Evolutionary conservation across 768 basidiomycete species (phyloP), one percentile per base, ranked within the genome.

Genomic region (Sporobolomyces roseus): DNA sequence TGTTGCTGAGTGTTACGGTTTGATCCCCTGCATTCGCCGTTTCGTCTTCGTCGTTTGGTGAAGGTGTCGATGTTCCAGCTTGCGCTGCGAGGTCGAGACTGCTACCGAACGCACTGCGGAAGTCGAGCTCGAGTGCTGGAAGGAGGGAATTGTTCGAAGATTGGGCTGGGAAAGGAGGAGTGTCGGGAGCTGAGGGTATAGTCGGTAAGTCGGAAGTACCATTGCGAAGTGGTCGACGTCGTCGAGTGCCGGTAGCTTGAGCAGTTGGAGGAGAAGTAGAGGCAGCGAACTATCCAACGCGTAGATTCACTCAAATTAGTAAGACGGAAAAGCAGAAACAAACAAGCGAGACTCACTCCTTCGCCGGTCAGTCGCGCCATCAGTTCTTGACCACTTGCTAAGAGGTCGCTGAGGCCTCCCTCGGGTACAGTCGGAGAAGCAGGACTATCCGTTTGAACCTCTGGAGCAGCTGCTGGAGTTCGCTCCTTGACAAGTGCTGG

Each of bases 351-450:
- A 63, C 68, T 43, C 25, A 69, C 68, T 7, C 68, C 68, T 50
- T 69, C 68, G 63, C 63, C 68, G 1, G 63, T 65, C 58, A 69
- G 29, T 2, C 59, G 43, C 2, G 68, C 68, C 63, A 61, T 55
- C 25, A 69, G 35, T 36, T 69, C 59, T 36, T 69, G 58, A 12
- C 58, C 68, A 32, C 58, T 69, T 8, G 68, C 68, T 19, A 69
- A 35, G 16, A 69, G 36, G 41, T 69, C 62, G 58, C 50, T 51
- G 29, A 68, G 67, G 1, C 62, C 67, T 29, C 58, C 58, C 23
- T 49, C 45, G 14, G 54, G 16, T 10, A 29, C 5, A 25, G 56
- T 13, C 13, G 35, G 3, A 8, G 35, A 29, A 10, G 32, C n/a
- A n/a, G n/a, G n/a, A 21, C 21, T 38, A 43, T 13, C 38, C 66